Base-by-base conservation (phyloP, 164 flowering plant genomes). In the Santalum album region DNA sequence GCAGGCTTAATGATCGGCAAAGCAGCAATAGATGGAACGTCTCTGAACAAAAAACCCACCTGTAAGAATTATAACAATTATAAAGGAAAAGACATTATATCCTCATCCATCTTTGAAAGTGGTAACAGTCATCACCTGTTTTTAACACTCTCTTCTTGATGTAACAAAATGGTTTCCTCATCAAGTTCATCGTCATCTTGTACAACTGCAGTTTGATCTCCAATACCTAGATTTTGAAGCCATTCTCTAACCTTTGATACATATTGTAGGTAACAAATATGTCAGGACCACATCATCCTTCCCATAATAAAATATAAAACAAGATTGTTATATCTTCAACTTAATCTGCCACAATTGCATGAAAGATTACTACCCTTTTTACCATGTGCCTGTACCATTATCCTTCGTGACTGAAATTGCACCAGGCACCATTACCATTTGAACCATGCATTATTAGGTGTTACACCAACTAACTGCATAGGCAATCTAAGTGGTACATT, bases 21-120 rank as follows among this genome's bases (percentile, higher is more conserved):
- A 49, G 96, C 99, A 34, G 96, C 97, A 64, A 81, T 94, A 12
- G 97, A 90, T 20, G 99, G 99, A 67, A 94, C 92, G 82, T 94
- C 85, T 77, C 99, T 94, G 83, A 63, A 74, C 67, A 70, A 64
- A 60, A 72, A 67, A 65, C 48, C 19, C 54, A 58, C 67, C 60
- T 53, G 61, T 69, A 72, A 67, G 59, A 74, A 67, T 53, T 23
- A 65, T 56, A 59, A 62, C 55, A 71, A 74, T 60, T 40, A 60
- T 50, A 53, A 56, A 18, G 60, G 60, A 53, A 62, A 54, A 17
- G 25, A 34, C 15, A 43, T 27, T 45, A 19, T 49, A 44, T 47
- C 54, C 46, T 16, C 32, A 56, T 29, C 34, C 40, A 52, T 47
- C 44, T 18, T 25, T 34, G 53, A 7, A 56, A 51, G 56, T 46